Base-by-base conservation (phyloP, 352 stramenopile species). In the Blastocystis sp. region DNA sequence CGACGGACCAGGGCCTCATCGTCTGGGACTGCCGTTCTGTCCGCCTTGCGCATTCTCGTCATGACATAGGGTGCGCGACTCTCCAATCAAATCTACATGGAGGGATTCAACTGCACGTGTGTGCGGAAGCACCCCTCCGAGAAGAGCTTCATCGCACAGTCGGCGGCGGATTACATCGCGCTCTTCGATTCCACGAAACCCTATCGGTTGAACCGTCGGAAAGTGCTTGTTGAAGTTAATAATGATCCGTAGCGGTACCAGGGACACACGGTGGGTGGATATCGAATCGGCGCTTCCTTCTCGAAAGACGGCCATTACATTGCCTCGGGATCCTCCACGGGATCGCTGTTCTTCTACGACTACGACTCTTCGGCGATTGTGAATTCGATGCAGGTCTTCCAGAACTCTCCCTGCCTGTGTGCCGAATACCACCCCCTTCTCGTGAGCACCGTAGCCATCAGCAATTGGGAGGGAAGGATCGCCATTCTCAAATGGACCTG, bases 131-230 rank as follows among this genome's bases (percentile, higher is more conserved):
- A 85, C 55, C 74, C 74, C 24, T 35, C 29, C 2, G 74, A 85
- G 50, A 41, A 85, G 19, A 55, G 67, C 3, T 85, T 85, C 35
- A 31, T 85, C 6, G 74, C 74, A 16, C 74, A 85, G 60, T 59
- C n/a, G 3, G 29, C 55, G n/a, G 74, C 74, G 19, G 33, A 69
- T 67, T 85, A 85, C 51, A 66, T 85, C 37, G 51, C 74, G 10
- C 4, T 69, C 24, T 85, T 85, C 51, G n/a, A 85, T 55, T 85
- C 74, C 19, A 85, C 55, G 24, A 67, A 69, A 69, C 74, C 74
- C 29, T 85, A 69, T 69, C 74, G 51, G 45, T 29, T 85, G 51
- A 63, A 85, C 33, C 31, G 35, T 21, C 33, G 35, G 19, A 85
- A 85, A 29, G 74, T 85, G 16, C 29, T 51, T 37, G 3, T 39